Evolutionary conservation across 108 stramenopile genomes (phyloP).

Genomic region (Fistulifera solaris): DNA sequence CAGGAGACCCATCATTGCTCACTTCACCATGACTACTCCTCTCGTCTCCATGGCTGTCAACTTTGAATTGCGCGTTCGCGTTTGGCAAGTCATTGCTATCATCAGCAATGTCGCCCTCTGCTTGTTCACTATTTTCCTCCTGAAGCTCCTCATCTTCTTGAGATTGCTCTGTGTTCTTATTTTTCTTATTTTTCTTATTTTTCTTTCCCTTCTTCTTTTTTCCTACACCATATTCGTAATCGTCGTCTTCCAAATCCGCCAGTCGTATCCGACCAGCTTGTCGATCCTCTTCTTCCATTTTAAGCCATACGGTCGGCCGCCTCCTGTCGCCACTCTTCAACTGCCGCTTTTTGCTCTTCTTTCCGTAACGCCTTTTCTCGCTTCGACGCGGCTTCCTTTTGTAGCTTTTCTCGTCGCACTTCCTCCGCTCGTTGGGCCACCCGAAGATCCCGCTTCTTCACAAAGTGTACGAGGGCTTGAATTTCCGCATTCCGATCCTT

Average conservation of each 20-base stretch:
- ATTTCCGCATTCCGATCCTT: conserved; percentile 66
- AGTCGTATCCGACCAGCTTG: conserved; percentile 69
- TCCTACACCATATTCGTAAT: conserved; percentile 67
- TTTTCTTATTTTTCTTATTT: conserved; percentile 35
- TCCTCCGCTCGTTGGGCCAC: conserved; percentile 39
- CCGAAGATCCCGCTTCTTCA: conserved; percentile 81
- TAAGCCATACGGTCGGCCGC: conserved; percentile 48
- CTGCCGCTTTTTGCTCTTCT: conserved; percentile 35
- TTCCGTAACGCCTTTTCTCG: conserved; percentile 43
- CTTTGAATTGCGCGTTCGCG: conserved; percentile 2
- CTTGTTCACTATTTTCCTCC: conserved; percentile 9
- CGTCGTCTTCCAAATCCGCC: conserved; percentile 79
- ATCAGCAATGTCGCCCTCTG: conserved; percentile 5
- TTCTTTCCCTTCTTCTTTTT: conserved; percentile 42
- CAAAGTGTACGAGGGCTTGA: conserved; percentile 61
- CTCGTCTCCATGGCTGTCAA: conserved; percentile 13
- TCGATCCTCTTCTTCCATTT: conserved; percentile 65
- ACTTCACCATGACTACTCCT: conserved; percentile 3
- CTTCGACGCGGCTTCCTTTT: conserved; percentile 36
- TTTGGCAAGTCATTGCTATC: conserved; percentile 5
- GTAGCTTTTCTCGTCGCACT: conserved; percentile 35
- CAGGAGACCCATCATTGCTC: conserved; percentile 14
- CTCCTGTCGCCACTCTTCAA: conserved; percentile 59
- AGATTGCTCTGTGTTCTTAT: conserved; percentile 2
- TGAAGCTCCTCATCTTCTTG: conserved; percentile 8